Evolutionary conservation across 2,329 filamentous ascomycete genomes (phyloP).

Genomic region (Fusarium vanettenii): DNA sequence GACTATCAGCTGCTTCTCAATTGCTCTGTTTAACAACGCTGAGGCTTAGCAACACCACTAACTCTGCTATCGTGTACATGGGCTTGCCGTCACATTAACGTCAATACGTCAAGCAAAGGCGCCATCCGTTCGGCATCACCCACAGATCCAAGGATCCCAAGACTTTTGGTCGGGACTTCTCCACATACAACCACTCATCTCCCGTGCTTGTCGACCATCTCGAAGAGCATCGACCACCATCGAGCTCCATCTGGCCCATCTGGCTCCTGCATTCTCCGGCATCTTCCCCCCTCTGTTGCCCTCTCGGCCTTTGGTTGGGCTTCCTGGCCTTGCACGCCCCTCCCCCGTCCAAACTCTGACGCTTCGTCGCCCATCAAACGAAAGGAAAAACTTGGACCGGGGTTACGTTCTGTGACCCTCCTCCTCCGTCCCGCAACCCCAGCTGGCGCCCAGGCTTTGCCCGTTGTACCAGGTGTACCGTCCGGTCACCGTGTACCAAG

Average conservation of each 20-base stretch:
- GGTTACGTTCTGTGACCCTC: slow-evolving; percentile 38
- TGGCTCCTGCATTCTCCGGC: slow-evolving; percentile 27
- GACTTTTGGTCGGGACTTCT: slow-evolving; percentile 18
- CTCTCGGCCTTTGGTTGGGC: slow-evolving; percentile 9
- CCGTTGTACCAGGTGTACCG: slow-evolving; percentile 35
- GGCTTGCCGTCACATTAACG: slow-evolving; percentile 29
- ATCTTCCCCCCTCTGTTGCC: slow-evolving; percentile 21
- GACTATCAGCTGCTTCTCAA: slow-evolving; percentile 33
- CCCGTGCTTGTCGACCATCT: slow-evolving; percentile 1
- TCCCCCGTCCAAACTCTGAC: slow-evolving; percentile 34
- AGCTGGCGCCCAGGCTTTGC: slow-evolving; percentile 35
- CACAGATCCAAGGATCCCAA: slow-evolving; percentile 12
- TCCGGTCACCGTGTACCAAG: slow-evolving; percentile 42
- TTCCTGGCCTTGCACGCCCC: slow-evolving; percentile 10
- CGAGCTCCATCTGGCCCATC: slow-evolving; percentile 2
- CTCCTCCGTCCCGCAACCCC: slow-evolving; percentile 39
- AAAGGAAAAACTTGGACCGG: slow-evolving; percentile 31
- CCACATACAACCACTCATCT: slow-evolving; percentile 19
- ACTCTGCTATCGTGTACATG: not conserved
- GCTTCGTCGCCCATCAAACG: slow-evolving; percentile 18
- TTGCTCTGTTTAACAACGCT: slow-evolving; percentile 6
- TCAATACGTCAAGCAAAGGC: slow-evolving; percentile 25
- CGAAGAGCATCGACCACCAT: slow-evolving; percentile 1
- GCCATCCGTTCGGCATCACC: slow-evolving; percentile 24
- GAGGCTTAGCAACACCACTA: slow-evolving; percentile 4